Evolutionary conservation across 2,329 filamentous ascomycete genomes (phyloP).

Genomic region (Trichophyton rubrum): DNA sequence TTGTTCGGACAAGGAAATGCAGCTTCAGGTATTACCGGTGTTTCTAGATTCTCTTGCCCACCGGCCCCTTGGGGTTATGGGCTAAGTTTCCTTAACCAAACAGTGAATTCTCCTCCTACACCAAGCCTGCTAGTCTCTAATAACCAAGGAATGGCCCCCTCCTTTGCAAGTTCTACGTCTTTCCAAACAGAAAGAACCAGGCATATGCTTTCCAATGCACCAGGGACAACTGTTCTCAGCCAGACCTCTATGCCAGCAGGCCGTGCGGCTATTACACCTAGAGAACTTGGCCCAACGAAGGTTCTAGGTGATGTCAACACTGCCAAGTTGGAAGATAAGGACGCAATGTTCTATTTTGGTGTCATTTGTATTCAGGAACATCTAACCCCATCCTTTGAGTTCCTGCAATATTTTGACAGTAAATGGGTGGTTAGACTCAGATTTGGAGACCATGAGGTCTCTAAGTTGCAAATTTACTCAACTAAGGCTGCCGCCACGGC

Average conservation of each 20-base stretch:
- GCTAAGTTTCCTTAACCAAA: not conserved
- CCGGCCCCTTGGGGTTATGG: not conserved
- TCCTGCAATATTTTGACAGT: constrained; percentile 11
- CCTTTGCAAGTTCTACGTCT: not conserved
- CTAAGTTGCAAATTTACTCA: constrained; percentile 8
- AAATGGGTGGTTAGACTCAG: constrained; percentile 21
- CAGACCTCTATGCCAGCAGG: not conserved
- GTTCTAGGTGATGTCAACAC: constrained; percentile 10
- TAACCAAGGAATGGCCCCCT: not conserved
- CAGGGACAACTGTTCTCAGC: not conserved
- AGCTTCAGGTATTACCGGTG: not conserved
- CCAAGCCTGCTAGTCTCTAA: not conserved
- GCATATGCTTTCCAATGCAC: not conserved
- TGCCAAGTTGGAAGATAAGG: constrained; percentile 10
- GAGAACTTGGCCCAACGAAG: not conserved
- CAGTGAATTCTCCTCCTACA: not conserved
- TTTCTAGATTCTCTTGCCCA: not conserved
- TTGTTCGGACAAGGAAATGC: not conserved
- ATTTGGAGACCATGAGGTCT: constrained; percentile 21
- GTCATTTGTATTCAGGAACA: constrained; percentile 18
- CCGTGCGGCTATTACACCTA: not conserved
- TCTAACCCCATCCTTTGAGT: constrained; percentile 19
- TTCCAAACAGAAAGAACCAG: no score
- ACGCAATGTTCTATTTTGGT: constrained; percentile 24
- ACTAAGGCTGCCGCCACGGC: constrained; percentile 16